Evolutionary conservation across 495 filamentous ascomycete species (phyloP), one percentile per base, ranked within the genome.

Genomic region (Tuber umbilicatum): DNA sequence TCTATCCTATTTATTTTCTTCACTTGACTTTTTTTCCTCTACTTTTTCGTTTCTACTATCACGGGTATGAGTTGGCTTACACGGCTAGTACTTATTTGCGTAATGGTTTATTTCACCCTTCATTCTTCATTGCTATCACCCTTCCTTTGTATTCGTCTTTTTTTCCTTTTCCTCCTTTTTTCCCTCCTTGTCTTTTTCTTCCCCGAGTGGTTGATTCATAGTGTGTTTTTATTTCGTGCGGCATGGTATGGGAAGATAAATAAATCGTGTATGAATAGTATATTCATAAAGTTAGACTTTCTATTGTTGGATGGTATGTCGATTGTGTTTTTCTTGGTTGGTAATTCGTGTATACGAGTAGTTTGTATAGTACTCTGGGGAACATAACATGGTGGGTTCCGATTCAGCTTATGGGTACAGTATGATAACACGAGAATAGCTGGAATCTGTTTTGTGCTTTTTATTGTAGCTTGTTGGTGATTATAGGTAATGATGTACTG

Each of bases 261-360:
- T 50, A 71, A 40, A 64, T n/a, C 50, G 23, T 55, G 50, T 55
- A 55, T 55, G 50, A 55, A 27, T 55, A 55, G 50, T 55, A 55
- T 55, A 55, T 55, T 55, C 50, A 55, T 55, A 55, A 55, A 55
- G 23, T 27, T 55, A 55, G 50, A 55, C 23, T 55, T 55, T 55
- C 50, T 55, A 55, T 55, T 55, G 9, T 55, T 27, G 23, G 47
- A 12, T 55, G 0, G 23, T 55, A 23, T 27, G 50, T 55, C 12
- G 9, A n/a, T 55, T 55, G 50, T 55, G 50, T 27, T 55, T 55
- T 55, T n/a, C 5, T 50, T 50, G 21, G 45, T 50, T 10, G 9
- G 9, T 42, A 10, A 16, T 45, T 40, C 5, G 50, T 55, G n/a
- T 14, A 23, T n/a, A n/a, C n/a, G n/a, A n/a, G n/a, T n/a, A 27